Evolutionary conservation across 1,139 yeast species (phyloP).

Genomic region (Taphrina confusa): DNA sequence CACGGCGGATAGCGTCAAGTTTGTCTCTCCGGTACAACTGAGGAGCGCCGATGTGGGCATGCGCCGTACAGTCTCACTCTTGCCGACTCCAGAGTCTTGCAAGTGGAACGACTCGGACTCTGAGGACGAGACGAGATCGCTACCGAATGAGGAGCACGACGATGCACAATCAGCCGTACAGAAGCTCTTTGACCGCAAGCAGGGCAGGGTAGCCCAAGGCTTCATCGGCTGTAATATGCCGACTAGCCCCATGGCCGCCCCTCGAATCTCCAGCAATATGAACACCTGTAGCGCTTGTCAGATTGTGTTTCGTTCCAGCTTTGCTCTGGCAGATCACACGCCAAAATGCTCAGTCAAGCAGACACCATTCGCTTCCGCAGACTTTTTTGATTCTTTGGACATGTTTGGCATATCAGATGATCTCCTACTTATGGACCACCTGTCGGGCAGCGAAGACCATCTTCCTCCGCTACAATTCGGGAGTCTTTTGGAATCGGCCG

Average conservation of each 20-base stretch:
- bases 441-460: neutral
- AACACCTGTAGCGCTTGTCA: constrained; percentile 23
- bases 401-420: constrained; percentile 11
- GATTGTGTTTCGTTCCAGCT: constrained; percentile 12
- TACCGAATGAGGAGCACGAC: neutral
- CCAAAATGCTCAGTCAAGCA: constrained; percentile 26
- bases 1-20: neutral
- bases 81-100: constrained; percentile 28
- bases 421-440: neutral
- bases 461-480: constrained; percentile 3
- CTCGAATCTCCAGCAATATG: neutral
- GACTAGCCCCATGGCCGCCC: constrained; percentile 12
- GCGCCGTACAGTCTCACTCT: constrained; percentile 5
- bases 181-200: constrained; percentile 19
- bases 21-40: constrained; percentile 12
- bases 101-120: constrained; percentile 14
- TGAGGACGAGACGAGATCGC: neutral
- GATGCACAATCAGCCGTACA: constrained; percentile 25
- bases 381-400: constrained; percentile 16
- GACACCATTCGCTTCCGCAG: constrained; percentile 22
- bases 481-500: neutral
- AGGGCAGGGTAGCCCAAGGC: constrained; percentile 9
- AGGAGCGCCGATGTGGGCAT: neutral
- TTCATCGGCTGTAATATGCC: constrained; percentile 18
- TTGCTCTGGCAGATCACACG: constrained; percentile 11